Evolutionary conservation across 164 flowering plant species (phyloP), one percentile per base, ranked within the genome.

Genomic region (Euptelea pleiosperma): DNA sequence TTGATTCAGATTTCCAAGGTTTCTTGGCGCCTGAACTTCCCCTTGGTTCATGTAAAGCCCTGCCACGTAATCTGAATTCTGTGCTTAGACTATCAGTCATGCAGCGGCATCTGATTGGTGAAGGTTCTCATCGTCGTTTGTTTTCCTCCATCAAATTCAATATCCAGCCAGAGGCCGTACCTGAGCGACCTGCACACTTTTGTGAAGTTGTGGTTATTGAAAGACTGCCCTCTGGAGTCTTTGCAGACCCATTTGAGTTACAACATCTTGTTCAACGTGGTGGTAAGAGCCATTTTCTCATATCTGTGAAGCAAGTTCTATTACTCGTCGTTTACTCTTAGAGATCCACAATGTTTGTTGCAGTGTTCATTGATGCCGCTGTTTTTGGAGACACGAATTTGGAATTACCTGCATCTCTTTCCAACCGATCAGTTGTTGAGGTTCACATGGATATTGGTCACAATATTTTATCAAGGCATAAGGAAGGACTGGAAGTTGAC

Each of bases 191-290:
- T 33, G n/a, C n/a, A 42, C 66, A 59, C 40, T 55, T 52, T 7
- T 85, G 83, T 73, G 71, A 81, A 66, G 69, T 69, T 48, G 65
- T 90, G 61, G 57, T 81, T 28, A 63, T 87, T 52, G 91, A 90
- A 67, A 84, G 75, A 65, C 75, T 93, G 30, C 96, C 96, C 0
- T 57, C 61, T 54, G 96, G 99, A 62, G 84, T 90, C 35, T 93
- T 90, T 73, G 96, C 92, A 31, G 99, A 93, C 68, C 95, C 96
- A 40, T 93, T 93, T 71, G 97, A 93, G 75, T 76, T 90, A 34
- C 83, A 93, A 62, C 88, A 83, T 72, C 95, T 93, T 59, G 78
- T 77, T 48, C 78, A 79, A 19, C 89, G 79, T 63, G 79, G 82
- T 55, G 94, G 99, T 93, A 81, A 41, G 30, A 1, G 16, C 18